Percentiles rank a stretch among this genome's conserved stretches.
These are phyloP conservation scores for Trichocomaceae sp. DNA, from an alignment of 2,329 filamentous ascomycete species.

Conservation along the genomic window DNA sequence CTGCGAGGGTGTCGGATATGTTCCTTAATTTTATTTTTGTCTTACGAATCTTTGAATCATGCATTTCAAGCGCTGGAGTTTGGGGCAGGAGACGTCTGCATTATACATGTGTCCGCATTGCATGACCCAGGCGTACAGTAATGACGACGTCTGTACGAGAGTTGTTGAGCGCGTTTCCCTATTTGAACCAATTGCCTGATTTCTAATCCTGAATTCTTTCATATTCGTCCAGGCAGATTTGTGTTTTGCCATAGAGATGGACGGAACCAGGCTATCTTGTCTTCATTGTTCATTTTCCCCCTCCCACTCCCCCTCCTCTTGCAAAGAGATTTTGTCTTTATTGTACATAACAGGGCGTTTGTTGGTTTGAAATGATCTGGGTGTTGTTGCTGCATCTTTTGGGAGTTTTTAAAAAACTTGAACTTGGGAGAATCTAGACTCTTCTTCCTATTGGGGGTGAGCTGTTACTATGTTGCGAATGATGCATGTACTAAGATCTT, in stretches of 20 bases:
- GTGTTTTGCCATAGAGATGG: conserved; percentile 1
- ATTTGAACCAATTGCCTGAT: not conserved
- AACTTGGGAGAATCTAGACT: conserved; percentile 6
- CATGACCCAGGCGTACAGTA: conserved; percentile 12
- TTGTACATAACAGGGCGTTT: conserved; percentile 10
- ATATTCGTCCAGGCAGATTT: conserved; percentile 2
- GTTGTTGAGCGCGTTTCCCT: conserved; percentile 10
- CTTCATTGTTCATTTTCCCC: conserved; percentile 6
- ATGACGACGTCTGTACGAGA: conserved; percentile 11
- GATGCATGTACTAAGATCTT: conserved; percentile 6
- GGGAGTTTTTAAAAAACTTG: conserved; percentile 10
- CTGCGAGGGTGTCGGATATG: not conserved
- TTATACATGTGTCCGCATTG: conserved; percentile 12
- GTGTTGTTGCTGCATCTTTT: conserved; percentile 8
- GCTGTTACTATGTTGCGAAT: conserved; percentile 3
- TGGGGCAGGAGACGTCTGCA: conserved; percentile 8
- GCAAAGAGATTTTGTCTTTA: not conserved
- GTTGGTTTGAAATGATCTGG: conserved; percentile 7
- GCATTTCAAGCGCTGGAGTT: conserved; percentile 15
- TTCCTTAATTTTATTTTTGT: conserved; percentile 3
- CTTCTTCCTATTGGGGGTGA: not conserved
- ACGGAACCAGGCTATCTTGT: not conserved
- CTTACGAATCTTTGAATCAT: conserved; percentile 7
- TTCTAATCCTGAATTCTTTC: not conserved
- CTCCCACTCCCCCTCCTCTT: not conserved